Percentiles rank a stretch among this genome's conserved stretches.
phyloP scores from a whole-genome alignment of 1,284 basidiomycete genomes.

The Leccinum insolens region DNA sequence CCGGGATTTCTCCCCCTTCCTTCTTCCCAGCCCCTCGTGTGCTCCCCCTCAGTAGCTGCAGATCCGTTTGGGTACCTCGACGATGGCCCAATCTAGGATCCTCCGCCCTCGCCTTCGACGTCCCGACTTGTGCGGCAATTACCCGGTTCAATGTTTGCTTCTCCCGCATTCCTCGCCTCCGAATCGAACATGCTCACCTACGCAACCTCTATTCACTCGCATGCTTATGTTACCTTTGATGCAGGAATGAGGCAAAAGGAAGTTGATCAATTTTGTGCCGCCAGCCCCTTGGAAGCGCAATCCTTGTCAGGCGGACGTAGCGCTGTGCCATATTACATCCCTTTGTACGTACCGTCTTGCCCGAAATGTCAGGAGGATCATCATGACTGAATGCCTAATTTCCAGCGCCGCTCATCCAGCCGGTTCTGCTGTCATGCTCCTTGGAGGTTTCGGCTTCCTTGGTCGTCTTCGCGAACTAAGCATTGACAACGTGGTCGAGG shows the following conservation, averaged over 20 bases:
- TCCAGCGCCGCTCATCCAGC: conserved; percentile 72
- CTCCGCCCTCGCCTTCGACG: conserved; percentile 29
- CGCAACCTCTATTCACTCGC: conserved; percentile 60
- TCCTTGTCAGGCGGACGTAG: conserved; percentile 51
- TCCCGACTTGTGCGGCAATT: conserved; percentile 38
- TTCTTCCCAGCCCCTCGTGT: neutral
- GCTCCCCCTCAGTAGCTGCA: conserved; percentile 17
- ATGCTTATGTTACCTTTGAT: conserved; percentile 81
- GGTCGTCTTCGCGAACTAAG: conserved; percentile 83
- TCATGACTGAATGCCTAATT: conserved; percentile 8
- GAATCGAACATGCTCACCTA: conserved; percentile 43
- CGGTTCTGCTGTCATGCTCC: conserved; percentile 82
- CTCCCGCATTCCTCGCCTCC: conserved; percentile 39
- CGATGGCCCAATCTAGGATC: conserved; percentile 30
- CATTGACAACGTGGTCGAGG: conserved; percentile 84
- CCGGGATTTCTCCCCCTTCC: neutral
- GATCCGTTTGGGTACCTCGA: conserved; percentile 62
- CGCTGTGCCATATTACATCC: conserved; percentile 81
- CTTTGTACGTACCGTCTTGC: conserved; percentile 58
- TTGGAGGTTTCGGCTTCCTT: conserved; percentile 90
- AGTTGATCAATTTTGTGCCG: conserved; percentile 75
- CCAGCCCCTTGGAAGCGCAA: conserved; percentile 64
- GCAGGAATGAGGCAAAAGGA: conserved; percentile 83
- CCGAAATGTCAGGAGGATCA: neutral
- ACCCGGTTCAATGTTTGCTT: conserved; percentile 37